Evolutionary conservation across 352 stramenopile species (phyloP), one percentile per base, ranked within the genome.

Genomic region (Phytophthora pinifolia): DNA sequence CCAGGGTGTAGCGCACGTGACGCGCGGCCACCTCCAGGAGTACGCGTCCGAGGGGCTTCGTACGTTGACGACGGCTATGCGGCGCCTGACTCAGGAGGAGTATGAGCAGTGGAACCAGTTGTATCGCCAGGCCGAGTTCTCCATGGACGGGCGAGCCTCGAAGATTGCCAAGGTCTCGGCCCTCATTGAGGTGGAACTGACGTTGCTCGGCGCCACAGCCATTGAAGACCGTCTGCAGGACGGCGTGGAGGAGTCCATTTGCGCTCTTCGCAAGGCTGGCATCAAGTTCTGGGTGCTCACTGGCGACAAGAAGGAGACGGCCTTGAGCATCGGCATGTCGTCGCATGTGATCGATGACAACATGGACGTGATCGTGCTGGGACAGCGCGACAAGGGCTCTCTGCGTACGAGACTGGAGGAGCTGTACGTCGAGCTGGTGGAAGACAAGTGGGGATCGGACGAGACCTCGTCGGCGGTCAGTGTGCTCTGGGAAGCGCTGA

Each of bases 281-380:
- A 98, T 98, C 59, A 98, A 98, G 53, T 89, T 98, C 37, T 98
- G 95, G 95, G 90, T 98, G 25, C 76, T 98, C 22, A 98, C 95
- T 0, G 95, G 86, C 20, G 86, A 95, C 67, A 95, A 95, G 49
- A 94, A 93, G 59, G 86, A 95, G 63, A 95, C 86, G 2, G 86
- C 86, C 8, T 60, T 94, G 10, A 94, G 83, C 46, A 94, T 95
- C 20, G 86, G 86, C 25, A 94, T 94, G 82, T 93, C 86, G 13
- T 95, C 84, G 15, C 83, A 96, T 41, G 83, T 95, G 34, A 96
- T 96, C 29, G 82, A 92, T 51, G 83, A 93, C 57, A 89, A 93
- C 32, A 96, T 96, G 86, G 83, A 95, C 54, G 86, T 96, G 3
- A 90, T 96, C 36, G 83, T 95, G 20, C 67, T 96, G 6, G 67